A percentile compares a stretch with the other conserved stretches of the same genome.
phyloP scores from a whole-genome alignment of 2,329 filamentous ascomycete species.

The Fragosphaeria purpurea region DNA sequence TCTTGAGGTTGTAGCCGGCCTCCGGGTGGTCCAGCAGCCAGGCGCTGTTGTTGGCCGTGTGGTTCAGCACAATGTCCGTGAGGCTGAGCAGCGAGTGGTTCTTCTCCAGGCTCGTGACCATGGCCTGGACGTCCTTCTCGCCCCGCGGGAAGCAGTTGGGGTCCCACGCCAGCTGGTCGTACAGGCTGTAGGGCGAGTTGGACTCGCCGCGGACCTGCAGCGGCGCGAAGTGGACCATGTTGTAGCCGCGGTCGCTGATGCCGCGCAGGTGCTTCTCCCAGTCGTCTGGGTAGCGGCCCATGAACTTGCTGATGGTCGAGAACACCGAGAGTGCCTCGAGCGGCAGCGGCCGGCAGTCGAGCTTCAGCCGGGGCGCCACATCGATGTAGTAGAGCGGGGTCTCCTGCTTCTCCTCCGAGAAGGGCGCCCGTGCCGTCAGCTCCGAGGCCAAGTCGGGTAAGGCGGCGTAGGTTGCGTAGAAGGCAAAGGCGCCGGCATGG shows the following conservation, averaged over 20 bases:
- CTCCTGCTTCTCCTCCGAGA: conserved; percentile 46
- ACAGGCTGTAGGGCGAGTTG: conserved; percentile 95
- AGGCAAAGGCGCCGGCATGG: conserved; percentile 79
- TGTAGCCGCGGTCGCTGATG: conserved; percentile 87
- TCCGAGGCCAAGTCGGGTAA: conserved; percentile 66
- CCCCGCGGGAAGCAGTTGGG: conserved; percentile 71
- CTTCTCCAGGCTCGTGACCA: conserved; percentile 74
- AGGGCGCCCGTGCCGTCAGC: conserved; percentile 33
- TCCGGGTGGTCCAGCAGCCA: conserved; percentile 95
- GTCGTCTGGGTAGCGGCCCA: conserved; percentile 82
- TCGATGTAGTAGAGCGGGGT: conserved; percentile 86
- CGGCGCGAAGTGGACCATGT: conserved; percentile 98
- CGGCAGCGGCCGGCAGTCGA: conserved; percentile 66
- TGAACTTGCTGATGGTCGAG: conserved; percentile 94
- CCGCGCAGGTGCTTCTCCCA: conserved; percentile 85
- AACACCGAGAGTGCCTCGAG: conserved; percentile 84
- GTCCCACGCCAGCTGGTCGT: conserved; percentile 85
- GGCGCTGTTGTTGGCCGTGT: conserved; percentile 89
- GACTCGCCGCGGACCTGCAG: conserved; percentile 80
- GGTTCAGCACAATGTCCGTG: conserved; percentile 96
- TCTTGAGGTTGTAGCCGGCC: conserved; percentile 86
- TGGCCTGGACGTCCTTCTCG: conserved; percentile 65
- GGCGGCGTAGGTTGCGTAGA: conserved; percentile 86
- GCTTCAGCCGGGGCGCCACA: conserved; percentile 69
- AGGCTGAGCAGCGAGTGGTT: conserved; percentile 77